Percentiles rank a stretch among this genome's conserved stretches.
Conservation (phyloP, 352 stramenopile genomes). For the Pseudoperonospora humuli region DNA sequence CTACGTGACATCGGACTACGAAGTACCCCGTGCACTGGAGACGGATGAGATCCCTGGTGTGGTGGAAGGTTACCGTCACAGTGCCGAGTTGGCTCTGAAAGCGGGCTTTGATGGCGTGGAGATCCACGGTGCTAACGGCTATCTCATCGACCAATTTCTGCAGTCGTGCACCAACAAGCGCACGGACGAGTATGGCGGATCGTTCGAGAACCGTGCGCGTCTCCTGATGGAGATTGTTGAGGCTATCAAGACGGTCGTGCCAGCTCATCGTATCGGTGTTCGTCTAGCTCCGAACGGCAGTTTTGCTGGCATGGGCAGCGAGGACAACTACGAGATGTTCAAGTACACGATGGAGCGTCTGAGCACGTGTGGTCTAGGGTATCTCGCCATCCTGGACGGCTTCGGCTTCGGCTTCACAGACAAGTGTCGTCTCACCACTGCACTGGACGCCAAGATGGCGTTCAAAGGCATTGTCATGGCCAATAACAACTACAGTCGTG, state of each 20-base stretch:
- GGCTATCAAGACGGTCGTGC: slow-evolving; percentile 25
- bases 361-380: slow-evolving; percentile 22
- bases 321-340: too few relatives aligned
- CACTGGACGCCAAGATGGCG: slow-evolving; percentile 21
- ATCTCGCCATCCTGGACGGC: slow-evolving; percentile 24
- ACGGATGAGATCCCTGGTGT: slow-evolving; percentile 62
- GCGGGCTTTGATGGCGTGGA: slow-evolving; percentile 54
- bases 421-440: slow-evolving; percentile 17
- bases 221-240: slow-evolving; percentile 66
- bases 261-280: slow-evolving; percentile 21
- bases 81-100: slow-evolving; percentile 41
- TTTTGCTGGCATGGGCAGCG: slow-evolving; percentile 18
- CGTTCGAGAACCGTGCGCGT: slow-evolving; percentile 26
- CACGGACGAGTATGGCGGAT: slow-evolving; percentile 62
- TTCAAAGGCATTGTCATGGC: slow-evolving; percentile 28
- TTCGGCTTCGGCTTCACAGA: slow-evolving; percentile 9
- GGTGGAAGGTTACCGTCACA: slow-evolving; percentile 59
- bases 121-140: slow-evolving; percentile 84
- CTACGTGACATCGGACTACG: slow-evolving; percentile 17
- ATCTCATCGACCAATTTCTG: slow-evolving; percentile 88
- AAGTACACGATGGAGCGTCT: slow-evolving; percentile 28
- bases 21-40: slow-evolving; percentile 45
- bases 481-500: slow-evolving; percentile 29
- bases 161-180: slow-evolving; percentile 44
- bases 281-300: slow-evolving; percentile 23